Evolutionary conservation across 257 asterid genomes (phyloP).

Genomic region (Primulina huaijiensis): DNA sequence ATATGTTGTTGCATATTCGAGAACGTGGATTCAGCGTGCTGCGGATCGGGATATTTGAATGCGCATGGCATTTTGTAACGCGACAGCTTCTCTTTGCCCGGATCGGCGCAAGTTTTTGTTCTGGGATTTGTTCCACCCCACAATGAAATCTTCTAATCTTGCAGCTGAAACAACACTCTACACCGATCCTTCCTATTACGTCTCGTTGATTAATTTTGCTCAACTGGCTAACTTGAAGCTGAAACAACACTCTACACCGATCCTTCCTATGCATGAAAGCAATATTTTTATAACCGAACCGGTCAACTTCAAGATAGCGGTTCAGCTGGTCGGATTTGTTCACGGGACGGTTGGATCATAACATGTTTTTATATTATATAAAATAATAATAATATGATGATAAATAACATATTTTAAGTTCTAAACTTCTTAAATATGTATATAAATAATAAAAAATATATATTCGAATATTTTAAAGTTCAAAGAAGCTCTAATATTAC

Average conservation of each 20-base stretch:
- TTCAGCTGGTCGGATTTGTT: too few species aligned
- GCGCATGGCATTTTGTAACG: conserved; percentile 38
- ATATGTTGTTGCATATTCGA: conserved; percentile 23
- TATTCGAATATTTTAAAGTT: too few species aligned
- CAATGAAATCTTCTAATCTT: conserved; percentile 37
- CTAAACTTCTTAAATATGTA: too few species aligned
- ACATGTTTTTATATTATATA: too few species aligned
- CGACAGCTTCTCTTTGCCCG: conserved; percentile 35
- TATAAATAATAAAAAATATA: too few species aligned
- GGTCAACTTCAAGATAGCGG: too few species aligned
- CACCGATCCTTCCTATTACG: conserved; percentile 26
- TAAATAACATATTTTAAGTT: too few species aligned
- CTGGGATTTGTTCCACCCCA: conserved; percentile 64
- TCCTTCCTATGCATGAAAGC: background rate
- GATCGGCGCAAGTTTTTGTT: conserved; percentile 39
- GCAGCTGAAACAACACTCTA: conserved; percentile 40
- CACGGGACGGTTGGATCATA: too few species aligned
- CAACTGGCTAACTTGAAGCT: conserved; percentile 42
- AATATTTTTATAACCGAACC: too few species aligned
- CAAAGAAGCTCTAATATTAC: too few species aligned
- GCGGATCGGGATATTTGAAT: conserved; percentile 42
- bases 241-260: conserved; percentile 28
- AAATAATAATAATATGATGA: too few species aligned
- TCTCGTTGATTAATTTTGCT: conserved; percentile 34
- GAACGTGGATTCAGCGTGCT: conserved; percentile 46